Percentiles rank a stretch among this genome's conserved stretches.
Evolutionary conservation across 2,329 filamentous ascomycete species (phyloP).

Genomic region (Chlorencoelia australis): DNA sequence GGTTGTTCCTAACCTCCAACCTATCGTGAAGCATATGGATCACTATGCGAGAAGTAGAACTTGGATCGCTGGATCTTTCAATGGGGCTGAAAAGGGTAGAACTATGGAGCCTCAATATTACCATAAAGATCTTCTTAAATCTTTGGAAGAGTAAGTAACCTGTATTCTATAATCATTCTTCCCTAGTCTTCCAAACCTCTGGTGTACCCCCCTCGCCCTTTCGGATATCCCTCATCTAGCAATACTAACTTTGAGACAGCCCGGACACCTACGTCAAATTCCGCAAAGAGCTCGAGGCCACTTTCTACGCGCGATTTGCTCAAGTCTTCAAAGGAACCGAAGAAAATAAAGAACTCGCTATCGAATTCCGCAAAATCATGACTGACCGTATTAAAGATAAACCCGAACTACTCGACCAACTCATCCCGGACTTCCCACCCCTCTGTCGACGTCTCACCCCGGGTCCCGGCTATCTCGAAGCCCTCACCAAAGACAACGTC

Average conservation of each 20-base stretch:
- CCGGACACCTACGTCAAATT: slow-evolving; percentile 50
- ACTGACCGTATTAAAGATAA: slow-evolving; percentile 31
- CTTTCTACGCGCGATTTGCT: slow-evolving; percentile 50
- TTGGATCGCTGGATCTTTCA: slow-evolving; percentile 42
- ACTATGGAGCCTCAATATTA: slow-evolving; percentile 42
- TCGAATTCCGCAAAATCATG: slow-evolving; percentile 32
- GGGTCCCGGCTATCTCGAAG: slow-evolving; percentile 53
- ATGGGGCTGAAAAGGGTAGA: slow-evolving; percentile 30
- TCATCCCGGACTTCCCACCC: slow-evolving; percentile 33
- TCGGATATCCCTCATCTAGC: no score
- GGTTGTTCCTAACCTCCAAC: slow-evolving; percentile 36
- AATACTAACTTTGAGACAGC: no score
- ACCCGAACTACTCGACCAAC: slow-evolving; percentile 27
- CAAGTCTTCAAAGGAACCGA: slow-evolving; percentile 39
- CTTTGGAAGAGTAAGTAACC: slow-evolving; percentile 47
- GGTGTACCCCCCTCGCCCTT: no score
- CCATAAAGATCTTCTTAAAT: slow-evolving; percentile 40
- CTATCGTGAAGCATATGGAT: slow-evolving; percentile 6
- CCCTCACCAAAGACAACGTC: slow-evolving; percentile 51
- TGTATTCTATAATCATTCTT: no score
- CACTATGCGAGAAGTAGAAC: slow-evolving; percentile 42
- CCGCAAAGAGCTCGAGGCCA: slow-evolving; percentile 45
- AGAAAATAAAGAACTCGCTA: slow-evolving; percentile 28
- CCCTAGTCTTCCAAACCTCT: no score
- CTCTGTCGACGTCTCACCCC: slow-evolving; percentile 35